Conservation (phyloP, 768 basidiomycete genomes). For the Erythrobasidium yunnanense region DNA sequence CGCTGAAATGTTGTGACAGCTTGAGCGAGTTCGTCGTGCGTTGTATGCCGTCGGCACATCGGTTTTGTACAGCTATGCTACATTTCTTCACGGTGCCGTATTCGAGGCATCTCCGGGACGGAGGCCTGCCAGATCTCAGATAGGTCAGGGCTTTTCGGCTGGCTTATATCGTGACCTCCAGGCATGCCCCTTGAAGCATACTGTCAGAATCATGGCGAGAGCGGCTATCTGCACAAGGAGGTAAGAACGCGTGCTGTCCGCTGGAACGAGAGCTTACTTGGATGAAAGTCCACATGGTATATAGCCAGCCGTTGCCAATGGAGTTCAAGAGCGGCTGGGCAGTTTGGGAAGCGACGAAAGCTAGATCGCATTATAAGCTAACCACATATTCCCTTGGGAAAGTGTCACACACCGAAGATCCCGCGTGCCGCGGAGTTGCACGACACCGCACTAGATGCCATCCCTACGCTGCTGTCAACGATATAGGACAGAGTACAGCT, state of each 20-base stretch:
- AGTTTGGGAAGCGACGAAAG: background rate
- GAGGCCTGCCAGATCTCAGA: background rate
- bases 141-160: background rate
- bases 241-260: too few relatives aligned
- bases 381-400: too few relatives aligned
- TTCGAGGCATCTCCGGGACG: too few relatives aligned
- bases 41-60: too few relatives aligned
- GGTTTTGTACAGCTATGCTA: background rate
- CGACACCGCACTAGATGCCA: slow-evolving; percentile 10
- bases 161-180: slow-evolving; percentile 8
- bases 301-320: slow-evolving; percentile 17
- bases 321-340: slow-evolving; percentile 1
- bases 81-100: background rate
- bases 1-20: too few relatives aligned
- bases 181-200: background rate
- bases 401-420: background rate
- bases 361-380: too few relatives aligned
- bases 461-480: slow-evolving; percentile 42
- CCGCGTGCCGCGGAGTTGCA: slow-evolving; percentile 10
- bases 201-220: background rate
- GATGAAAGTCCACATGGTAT: slow-evolving; percentile 16
- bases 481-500: slow-evolving; percentile 66
- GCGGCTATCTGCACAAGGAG: background rate
- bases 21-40: too few relatives aligned
- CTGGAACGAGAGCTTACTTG: too few relatives aligned